phyloP scores from a whole-genome alignment of 805 yeast species.

The Teunomyces stri region DNA sequence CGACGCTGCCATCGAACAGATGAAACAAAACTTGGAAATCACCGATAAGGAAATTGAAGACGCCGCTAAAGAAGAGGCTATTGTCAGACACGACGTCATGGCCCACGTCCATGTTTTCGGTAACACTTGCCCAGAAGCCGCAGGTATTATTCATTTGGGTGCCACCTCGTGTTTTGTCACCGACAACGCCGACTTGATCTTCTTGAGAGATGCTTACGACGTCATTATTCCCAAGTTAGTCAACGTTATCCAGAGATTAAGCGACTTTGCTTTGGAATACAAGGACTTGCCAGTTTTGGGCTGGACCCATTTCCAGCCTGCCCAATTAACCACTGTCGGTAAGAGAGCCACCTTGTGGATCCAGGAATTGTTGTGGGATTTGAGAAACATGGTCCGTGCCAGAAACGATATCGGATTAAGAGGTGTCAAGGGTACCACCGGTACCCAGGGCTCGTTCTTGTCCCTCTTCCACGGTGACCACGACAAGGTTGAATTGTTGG shows the following conservation, averaged over 20 bases:
- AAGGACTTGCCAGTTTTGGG: slow-evolving; percentile 97
- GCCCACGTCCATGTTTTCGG: slow-evolving; percentile 98
- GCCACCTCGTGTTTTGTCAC: slow-evolving; percentile 98
- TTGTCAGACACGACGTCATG: slow-evolving; percentile 99
- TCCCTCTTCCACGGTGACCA: slow-evolving; percentile 95
- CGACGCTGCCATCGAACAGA: slow-evolving; percentile 88
- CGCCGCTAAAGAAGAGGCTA: slow-evolving; percentile 92
- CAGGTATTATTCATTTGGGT: slow-evolving; percentile 97
- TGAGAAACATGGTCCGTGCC: slow-evolving; percentile 92
- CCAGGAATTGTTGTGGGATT: slow-evolving; percentile 96
- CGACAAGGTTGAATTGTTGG: slow-evolving; percentile 91
- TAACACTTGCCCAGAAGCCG: slow-evolving; percentile 87
- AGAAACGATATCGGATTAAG: slow-evolving; percentile 94
- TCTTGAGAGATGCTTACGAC: slow-evolving; percentile 94
- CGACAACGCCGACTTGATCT: slow-evolving; percentile 96
- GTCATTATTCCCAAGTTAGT: slow-evolving; percentile 90
- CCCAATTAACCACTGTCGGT: slow-evolving; percentile 97
- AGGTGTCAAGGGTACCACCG: slow-evolving; percentile 99
- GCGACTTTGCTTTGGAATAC: slow-evolving; percentile 84
- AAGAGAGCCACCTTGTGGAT: slow-evolving; percentile 97
- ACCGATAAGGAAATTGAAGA: slow-evolving; percentile 90
- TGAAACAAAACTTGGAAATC: slow-evolving; percentile 72
- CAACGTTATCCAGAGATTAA: slow-evolving; percentile 87
- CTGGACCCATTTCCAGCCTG: slow-evolving; percentile 99
- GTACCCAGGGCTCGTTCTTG: slow-evolving; percentile 96